Conservation (phyloP, 2,329 filamentous ascomycete species). For the Aspergillus sp. region DNA sequence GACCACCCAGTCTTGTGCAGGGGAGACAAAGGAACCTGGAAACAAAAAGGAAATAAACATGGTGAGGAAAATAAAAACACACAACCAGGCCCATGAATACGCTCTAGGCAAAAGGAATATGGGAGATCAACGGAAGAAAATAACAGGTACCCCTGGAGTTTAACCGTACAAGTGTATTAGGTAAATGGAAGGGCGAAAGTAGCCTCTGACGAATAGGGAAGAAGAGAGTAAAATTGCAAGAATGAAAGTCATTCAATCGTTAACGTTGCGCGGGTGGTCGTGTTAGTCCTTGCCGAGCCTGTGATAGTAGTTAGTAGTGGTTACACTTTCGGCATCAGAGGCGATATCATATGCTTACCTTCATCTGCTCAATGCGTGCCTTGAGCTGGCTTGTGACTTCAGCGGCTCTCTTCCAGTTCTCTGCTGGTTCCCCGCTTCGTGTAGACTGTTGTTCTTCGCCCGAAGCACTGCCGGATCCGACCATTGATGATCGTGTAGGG, state of each 20-base stretch:
- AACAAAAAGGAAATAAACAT: background rate
- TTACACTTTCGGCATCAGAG: background rate
- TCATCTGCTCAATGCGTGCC: slow-evolving; percentile 98
- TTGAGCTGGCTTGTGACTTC: slow-evolving; percentile 98
- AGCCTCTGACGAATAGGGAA: background rate
- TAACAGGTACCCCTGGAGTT: background rate
- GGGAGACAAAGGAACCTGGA: background rate
- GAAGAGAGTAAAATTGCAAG: slow-evolving; percentile 6
- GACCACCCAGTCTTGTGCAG: slow-evolving; percentile 4
- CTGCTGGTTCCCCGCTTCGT: slow-evolving; percentile 58
- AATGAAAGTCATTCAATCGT: slow-evolving; percentile 29
- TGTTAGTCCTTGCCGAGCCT: slow-evolving; percentile 48
- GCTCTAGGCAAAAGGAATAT: background rate
- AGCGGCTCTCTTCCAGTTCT: slow-evolving; percentile 96
- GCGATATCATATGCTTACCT: slow-evolving; percentile 49
- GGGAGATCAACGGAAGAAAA: slow-evolving; percentile 6
- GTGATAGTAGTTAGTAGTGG: slow-evolving; percentile 14
- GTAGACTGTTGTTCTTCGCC: slow-evolving; percentile 33
- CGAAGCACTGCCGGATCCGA: slow-evolving; percentile 37
- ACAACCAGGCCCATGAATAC: background rate
- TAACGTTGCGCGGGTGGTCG: slow-evolving; percentile 39
- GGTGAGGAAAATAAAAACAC: background rate
- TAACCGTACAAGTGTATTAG: slow-evolving; percentile 5
- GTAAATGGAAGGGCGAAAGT: slow-evolving; percentile 11
- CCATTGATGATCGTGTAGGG: slow-evolving; percentile 36